Base-by-base conservation (phyloP, 495 filamentous ascomycete genomes). In the Lichenothelia convexa region DNA sequence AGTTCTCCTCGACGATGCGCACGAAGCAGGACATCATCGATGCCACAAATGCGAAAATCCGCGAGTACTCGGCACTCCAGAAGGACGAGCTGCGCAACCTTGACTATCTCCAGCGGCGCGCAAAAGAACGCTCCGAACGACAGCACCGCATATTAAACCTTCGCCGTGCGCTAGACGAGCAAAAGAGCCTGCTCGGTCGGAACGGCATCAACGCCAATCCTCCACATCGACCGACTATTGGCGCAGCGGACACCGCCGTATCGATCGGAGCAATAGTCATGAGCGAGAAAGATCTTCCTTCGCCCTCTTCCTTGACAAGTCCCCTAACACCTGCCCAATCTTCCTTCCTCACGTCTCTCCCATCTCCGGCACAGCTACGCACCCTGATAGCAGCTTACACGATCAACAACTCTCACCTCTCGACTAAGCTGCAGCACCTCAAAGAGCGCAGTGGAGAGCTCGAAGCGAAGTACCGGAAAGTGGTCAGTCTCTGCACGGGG, bases 21-120 rank as follows among this genome's bases (percentile, higher is more conserved):
- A 64, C 71, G 29, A 93, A 92, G 45, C 87, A 94, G 60, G 70
- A 78, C 20, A 64, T 72, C 13, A 75, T 93, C 40, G 81, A 87
- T 45, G 59, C 70, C 20, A 72, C 83, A 38, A 81, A 93, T 48
- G 57, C 64, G 18, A 69, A 73, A 18, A 73, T 97, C 30, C 75
- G 81, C 23, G 75, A 84, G 21, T 71, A 77, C 3, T 85, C 83
- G n/a, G 67, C 77, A 23, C 71, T 73, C 21, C 65, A 91, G 6
- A 74, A 76, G 39, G 73, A 80, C 35, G 76, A 83, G 36, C 76
- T 80, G 30, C 73, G 72, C 37, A 57, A 86, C 6, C 73, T 85
- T 33, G 60, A 60, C 9, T 7, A 7, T 27, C 56, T 91, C 18
- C 77, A 78, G 42, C 59, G 59, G 2, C 68, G 68, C 36, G 56